Evolutionary conservation across 176 grass and related monocot genomes (phyloP), one percentile per base, ranked within the genome.

Genomic region (Oryza coarctata): DNA sequence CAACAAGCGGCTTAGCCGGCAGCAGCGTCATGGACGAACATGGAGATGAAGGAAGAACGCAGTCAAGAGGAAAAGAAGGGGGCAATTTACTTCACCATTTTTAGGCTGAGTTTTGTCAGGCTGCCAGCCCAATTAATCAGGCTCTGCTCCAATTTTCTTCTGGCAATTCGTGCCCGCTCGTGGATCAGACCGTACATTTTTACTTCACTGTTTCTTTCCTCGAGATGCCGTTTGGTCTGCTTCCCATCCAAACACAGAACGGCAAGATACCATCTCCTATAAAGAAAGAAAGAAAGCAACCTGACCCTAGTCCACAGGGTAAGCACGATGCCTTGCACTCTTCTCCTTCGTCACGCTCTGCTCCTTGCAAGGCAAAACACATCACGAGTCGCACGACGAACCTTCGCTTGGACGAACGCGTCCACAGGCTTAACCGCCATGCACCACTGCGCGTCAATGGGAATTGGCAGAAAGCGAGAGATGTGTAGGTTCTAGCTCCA

Each of bases 251-350:
- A 31, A 17, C 23, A 39, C 20, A 25, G 50, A 39, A 29, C 40
- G 60, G 32, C 27, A 58, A 78, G 1, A 20, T 39, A 63, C 49
- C 39, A 22, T 77, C 12, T 0, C 39, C 40, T 0, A 8, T 13
- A 45, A 45, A 45, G 29, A 58, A 71, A 8, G 13, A 45, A 45
- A 45, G 29, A 58, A 71, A 78, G 73, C 55, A 6, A 41, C 18
- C 41, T 14, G 36, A 52, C 68, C 61, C 50, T n/a, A 23, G 11
- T n/a, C 45, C 57, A 41, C 4, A 40, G 5, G 25, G 43, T 28
- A 55, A 60, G 13, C 43, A 68, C 22, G 65, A 73, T 79, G 27
- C 22, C 87, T 84, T 89, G 81, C 87, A 80, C 87, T 70, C 69
- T 35, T 80, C 70, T 5, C 2, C 38, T 84, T 80, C 69, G 2